Evolutionary conservation across 176 grass and related monocot species (phyloP).

Genomic region (Eleusine indica): DNA sequence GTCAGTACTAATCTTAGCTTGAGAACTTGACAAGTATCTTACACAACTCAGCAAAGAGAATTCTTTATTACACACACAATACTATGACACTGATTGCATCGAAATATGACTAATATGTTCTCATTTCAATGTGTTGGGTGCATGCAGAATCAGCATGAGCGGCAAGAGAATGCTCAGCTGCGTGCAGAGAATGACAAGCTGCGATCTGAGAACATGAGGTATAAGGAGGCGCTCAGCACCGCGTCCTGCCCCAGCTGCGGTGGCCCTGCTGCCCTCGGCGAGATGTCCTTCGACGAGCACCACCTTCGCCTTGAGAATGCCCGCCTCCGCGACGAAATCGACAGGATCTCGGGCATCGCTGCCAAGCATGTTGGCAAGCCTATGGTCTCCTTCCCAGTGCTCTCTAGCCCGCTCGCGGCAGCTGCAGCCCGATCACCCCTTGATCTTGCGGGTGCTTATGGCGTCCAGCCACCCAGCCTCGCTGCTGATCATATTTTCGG

Average conservation of each 20-base stretch:
- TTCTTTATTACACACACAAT: background rate
- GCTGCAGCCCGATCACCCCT: conserved; percentile 55
- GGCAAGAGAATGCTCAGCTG: conserved; percentile 73
- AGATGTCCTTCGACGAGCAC: conserved; percentile 98
- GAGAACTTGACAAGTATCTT: background rate
- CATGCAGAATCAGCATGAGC: conserved; percentile 76
- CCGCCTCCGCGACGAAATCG: conserved; percentile 81
- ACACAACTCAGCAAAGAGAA: background rate
- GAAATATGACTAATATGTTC: background rate
- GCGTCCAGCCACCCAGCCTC: conserved; percentile 17
- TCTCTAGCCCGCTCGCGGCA: conserved; percentile 54
- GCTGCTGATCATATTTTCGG: conserved; percentile 53
- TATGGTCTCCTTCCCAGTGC: conserved; percentile 55
- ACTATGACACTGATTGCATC: background rate
- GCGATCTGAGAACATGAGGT: conserved; percentile 72
- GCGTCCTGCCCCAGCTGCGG: conserved; percentile 88
- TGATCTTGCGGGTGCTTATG: conserved; percentile 61
- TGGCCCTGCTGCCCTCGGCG: conserved; percentile 68
- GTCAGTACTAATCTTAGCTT: background rate
- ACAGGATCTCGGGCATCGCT: conserved; percentile 85
- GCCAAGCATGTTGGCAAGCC: conserved; percentile 87
- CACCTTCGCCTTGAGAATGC: conserved; percentile 83
- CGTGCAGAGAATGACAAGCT: conserved; percentile 90
- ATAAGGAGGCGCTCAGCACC: conserved; percentile 75
- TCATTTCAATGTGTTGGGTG: conserved; percentile 8